A percentile compares a stretch with the other conserved stretches of the same genome.
Evolutionary conservation across 1,284 basidiomycete species (phyloP).

Genomic region (Flammula alnicola): DNA sequence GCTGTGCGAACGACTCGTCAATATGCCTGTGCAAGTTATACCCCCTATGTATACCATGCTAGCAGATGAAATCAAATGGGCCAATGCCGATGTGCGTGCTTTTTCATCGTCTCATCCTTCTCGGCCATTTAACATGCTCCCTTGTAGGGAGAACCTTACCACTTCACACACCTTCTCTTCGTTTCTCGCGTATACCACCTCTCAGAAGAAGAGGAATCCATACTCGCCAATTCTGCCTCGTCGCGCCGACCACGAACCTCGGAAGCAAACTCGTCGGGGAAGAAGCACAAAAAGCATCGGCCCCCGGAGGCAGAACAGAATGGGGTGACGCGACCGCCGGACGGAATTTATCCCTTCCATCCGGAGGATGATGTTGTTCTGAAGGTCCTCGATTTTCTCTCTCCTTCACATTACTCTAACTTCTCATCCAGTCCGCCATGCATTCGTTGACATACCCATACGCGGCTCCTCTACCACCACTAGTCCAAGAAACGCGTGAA

Average conservation of each 20-base stretch:
- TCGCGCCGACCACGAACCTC: constrained; percentile 30
- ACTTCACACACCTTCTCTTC: constrained; percentile 74
- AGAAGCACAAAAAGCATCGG: constrained; percentile 38
- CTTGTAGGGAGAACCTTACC: constrained; percentile 66
- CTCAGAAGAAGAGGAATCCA: constrained; percentile 59
- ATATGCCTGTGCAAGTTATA: constrained; percentile 91
- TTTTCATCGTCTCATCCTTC: neutral
- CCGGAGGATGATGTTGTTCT: constrained; percentile 83
- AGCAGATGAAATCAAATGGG: constrained; percentile 76
- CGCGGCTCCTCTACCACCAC: constrained; percentile 47
- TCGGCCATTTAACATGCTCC: neutral
- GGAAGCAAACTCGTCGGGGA: constrained; percentile 39
- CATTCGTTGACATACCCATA: constrained; percentile 71
- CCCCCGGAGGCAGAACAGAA: constrained; percentile 29
- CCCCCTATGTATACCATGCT: constrained; percentile 92
- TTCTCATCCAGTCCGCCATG: constrained; percentile 54
- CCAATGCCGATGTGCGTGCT: constrained; percentile 60
- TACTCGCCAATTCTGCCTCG: constrained; percentile 42
- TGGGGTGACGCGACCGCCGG: constrained; percentile 35
- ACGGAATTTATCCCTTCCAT: constrained; percentile 77
- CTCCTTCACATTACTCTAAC: neutral
- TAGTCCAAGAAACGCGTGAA: constrained; percentile 56
- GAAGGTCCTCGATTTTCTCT: constrained; percentile 47
- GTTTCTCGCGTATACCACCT: constrained; percentile 78
- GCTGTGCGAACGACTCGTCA: constrained; percentile 85